phyloP scores from a whole-genome alignment of 2,329 filamentous ascomycete genomes.

The Epichloe brachyelytri region DNA sequence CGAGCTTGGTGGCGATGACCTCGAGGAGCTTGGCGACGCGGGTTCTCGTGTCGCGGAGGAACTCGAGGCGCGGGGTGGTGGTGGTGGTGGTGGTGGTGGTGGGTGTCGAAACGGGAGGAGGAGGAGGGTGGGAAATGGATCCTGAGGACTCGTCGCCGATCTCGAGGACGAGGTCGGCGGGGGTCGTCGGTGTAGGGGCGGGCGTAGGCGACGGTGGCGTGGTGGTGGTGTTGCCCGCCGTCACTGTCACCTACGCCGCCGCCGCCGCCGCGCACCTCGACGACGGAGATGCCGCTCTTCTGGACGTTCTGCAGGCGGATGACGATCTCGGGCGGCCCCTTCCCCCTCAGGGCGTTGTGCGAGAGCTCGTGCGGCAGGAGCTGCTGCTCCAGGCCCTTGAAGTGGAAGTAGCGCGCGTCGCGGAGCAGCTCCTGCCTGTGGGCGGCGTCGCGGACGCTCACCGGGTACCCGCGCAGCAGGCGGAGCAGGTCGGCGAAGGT shows the following conservation, averaged over 20 bases:
- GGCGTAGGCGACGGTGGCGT: slow-evolving; percentile 60
- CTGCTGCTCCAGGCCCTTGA: slow-evolving; percentile 81
- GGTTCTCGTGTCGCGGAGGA: slow-evolving; percentile 57
- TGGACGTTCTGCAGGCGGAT: slow-evolving; percentile 78
- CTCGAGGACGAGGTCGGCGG: slow-evolving; percentile 67
- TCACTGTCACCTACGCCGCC: too few relatives aligned
- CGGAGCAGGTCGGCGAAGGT: slow-evolving; percentile 74
- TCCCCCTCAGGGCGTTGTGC: slow-evolving; percentile 56
- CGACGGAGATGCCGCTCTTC: slow-evolving; percentile 65
- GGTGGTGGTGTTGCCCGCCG: too few relatives aligned
- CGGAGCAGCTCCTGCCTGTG: slow-evolving; percentile 68
- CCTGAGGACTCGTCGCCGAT: slow-evolving; percentile 53
- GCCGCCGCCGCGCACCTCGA: too few relatives aligned
- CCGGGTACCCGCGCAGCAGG: slow-evolving; percentile 69
- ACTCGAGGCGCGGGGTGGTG: slow-evolving; percentile 45
- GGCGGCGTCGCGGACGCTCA: slow-evolving; percentile 60
- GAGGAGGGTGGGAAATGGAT: slow-evolving; percentile 30
- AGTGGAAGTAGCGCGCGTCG: slow-evolving; percentile 86
- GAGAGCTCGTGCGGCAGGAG: slow-evolving; percentile 65
- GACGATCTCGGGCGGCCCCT: slow-evolving; percentile 58
- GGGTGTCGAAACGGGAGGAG: not conserved
- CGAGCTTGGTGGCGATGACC: slow-evolving; percentile 70
- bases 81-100: slow-evolving; percentile 6
- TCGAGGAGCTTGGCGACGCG: slow-evolving; percentile 63
- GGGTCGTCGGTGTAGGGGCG: slow-evolving; percentile 72